Percentiles rank a stretch among this genome's conserved stretches.
These are phyloP conservation scores for Phytopythium kandeliae DNA, from an alignment of 352 stramenopile genomes.

Conservation along the genomic window DNA sequence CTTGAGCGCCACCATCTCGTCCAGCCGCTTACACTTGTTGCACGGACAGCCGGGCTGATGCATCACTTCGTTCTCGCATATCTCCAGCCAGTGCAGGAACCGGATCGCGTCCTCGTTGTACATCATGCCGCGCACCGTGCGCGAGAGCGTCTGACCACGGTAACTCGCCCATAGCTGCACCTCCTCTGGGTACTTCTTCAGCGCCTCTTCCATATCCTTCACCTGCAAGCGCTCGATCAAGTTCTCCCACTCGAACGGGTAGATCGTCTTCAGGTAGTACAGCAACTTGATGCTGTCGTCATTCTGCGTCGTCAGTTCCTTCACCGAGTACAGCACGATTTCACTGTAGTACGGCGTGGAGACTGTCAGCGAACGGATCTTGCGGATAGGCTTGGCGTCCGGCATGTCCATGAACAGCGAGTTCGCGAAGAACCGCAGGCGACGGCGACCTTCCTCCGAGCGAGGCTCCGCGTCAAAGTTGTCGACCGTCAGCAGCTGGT, in stretches of 20 bases:
- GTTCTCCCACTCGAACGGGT: slow-evolving; percentile 85
- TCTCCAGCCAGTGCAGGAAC: slow-evolving; percentile 85
- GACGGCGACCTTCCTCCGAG: slow-evolving; percentile 79
- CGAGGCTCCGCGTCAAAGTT: slow-evolving; percentile 88
- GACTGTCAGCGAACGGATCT: slow-evolving; percentile 80
- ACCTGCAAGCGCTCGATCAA: slow-evolving; percentile 65
- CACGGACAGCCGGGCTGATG: slow-evolving; percentile 69
- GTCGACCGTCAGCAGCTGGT: slow-evolving; percentile 84
- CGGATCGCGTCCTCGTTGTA: slow-evolving; percentile 85
- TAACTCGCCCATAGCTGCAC: slow-evolving; percentile 82
- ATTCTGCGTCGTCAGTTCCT: slow-evolving; percentile 80
- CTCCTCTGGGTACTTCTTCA: slow-evolving; percentile 81
- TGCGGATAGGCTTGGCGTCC: slow-evolving; percentile 76
- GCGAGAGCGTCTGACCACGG: slow-evolving; percentile 76
- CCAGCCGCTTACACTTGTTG: slow-evolving; percentile 81
- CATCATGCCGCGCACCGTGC: slow-evolving; percentile 86
- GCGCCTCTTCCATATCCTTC: slow-evolving; percentile 80
- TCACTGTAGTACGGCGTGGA: slow-evolving; percentile 89
- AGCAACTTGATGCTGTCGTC: slow-evolving; percentile 94
- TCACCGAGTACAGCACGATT: slow-evolving; percentile 89
- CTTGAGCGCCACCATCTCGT: slow-evolving; percentile 84
- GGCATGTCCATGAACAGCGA: slow-evolving; percentile 90
- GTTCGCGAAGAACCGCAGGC: slow-evolving; percentile 84
- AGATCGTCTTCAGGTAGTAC: slow-evolving; percentile 93
- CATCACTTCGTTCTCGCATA: slow-evolving; percentile 86